Conservation (phyloP, 305 asterid genomes). For the Lippia alba region DNA sequence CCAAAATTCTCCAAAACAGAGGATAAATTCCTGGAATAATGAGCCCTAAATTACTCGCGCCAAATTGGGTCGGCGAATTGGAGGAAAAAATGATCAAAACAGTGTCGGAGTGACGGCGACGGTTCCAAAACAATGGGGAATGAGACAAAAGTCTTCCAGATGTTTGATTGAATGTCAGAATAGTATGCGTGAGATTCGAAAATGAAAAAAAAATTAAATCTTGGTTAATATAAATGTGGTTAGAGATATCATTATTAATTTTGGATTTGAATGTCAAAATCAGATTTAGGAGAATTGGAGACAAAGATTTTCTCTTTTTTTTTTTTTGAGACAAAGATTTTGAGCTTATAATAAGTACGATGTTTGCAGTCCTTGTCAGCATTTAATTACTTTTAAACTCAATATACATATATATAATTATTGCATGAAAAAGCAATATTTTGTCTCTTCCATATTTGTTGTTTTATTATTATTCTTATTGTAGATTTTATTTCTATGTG, state of each 20-base stretch:
- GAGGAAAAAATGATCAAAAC: neutral
- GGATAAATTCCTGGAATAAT: neutral
- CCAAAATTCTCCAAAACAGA: constrained; percentile 21
- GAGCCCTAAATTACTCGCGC: neutral
- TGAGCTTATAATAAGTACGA: too few species aligned
- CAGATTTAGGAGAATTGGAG: too few species aligned
- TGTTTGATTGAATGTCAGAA: neutral
- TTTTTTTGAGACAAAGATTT: too few species aligned
- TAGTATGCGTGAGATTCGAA: neutral
- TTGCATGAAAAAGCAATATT: too few species aligned
- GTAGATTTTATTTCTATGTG: too few species aligned
- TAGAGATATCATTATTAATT: neutral
- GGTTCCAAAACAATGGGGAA: neutral
- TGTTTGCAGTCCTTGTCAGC: too few species aligned
- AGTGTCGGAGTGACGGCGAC: neutral
- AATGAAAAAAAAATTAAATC: constrained; percentile 1
- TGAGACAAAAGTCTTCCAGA: neutral
- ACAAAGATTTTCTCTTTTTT: too few species aligned
- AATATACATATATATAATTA: too few species aligned
- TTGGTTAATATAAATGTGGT: constrained; percentile 10
- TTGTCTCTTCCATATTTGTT: too few species aligned
- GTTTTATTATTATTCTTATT: too few species aligned
- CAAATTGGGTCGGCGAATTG: neutral
- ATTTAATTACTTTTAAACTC: too few species aligned
- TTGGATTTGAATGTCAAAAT: neutral